These are phyloP conservation scores for Solanum corneliomulleri DNA, from an alignment of 257 asterid species.

Conservation along the genomic window DNA sequence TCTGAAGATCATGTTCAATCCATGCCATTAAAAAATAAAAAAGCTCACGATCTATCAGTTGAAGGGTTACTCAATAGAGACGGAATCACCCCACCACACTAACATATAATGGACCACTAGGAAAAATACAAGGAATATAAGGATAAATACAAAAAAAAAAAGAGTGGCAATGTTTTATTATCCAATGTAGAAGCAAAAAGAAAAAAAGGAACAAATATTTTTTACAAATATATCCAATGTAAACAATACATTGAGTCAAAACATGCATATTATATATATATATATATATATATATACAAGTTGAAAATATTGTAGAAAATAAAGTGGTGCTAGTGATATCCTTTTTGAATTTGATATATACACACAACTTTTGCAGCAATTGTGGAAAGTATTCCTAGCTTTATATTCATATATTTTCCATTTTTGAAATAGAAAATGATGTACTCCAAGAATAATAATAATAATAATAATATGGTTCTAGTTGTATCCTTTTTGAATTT, in stretches of 20 bases:
- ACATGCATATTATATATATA: too few relatives aligned
- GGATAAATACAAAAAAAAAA: background rate
- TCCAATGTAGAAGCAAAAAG: background rate
- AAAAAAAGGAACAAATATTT: too few relatives aligned
- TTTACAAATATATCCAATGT: too few relatives aligned
- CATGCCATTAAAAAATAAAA: too few relatives aligned
- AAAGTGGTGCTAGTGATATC: too few relatives aligned
- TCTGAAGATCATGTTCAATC: too few relatives aligned
- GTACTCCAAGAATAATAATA: background rate
- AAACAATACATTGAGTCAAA: background rate
- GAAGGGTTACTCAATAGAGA: too few relatives aligned
- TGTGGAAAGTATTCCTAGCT: background rate
- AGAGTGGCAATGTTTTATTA: background rate
- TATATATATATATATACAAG: background rate
- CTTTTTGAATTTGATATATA: background rate
- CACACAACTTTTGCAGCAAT: background rate
- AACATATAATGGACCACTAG: background rate
- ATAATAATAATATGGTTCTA: background rate
- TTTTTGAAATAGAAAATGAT: background rate
- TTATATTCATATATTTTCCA: background rate
- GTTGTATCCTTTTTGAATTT: background rate
- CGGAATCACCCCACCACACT: background rate
- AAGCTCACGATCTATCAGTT: too few relatives aligned
- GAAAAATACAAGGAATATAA: background rate
- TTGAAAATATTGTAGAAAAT: background rate